Evolutionary conservation across 2,329 filamentous ascomycete genomes (phyloP).

Genomic region (Pestalotiopsis sp.): DNA sequence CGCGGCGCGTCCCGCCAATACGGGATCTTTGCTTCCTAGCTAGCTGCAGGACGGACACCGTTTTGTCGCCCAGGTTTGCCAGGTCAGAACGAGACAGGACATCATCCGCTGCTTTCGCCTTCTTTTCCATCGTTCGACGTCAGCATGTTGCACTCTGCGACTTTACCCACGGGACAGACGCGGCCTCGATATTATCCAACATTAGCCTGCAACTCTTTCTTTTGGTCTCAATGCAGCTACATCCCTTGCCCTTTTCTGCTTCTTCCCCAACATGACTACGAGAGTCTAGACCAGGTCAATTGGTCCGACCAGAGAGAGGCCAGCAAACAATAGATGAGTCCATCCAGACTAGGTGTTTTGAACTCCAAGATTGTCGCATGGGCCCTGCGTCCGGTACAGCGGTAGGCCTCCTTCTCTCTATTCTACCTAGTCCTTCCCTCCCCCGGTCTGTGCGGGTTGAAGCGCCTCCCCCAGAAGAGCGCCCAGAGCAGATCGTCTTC

Average conservation of each 20-base stretch:
- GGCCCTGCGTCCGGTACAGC: not conserved
- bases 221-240: not conserved
- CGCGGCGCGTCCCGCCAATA: not conserved
- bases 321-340: not conserved
- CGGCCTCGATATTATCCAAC: conserved; percentile 11
- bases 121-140: not conserved
- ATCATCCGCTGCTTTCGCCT: not conserved
- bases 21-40: not conserved
- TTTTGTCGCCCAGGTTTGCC: not conserved
- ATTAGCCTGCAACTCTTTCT: conserved; percentile 1
- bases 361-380: conserved; percentile 4
- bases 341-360: not conserved
- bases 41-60: not conserved
- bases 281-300: not conserved
- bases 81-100: not conserved
- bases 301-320: not conserved
- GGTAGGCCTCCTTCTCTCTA: not conserved
- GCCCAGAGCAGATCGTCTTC: not conserved
- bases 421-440: not conserved
- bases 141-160: conserved; percentile 7
- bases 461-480: not conserved
- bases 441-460: conserved; percentile 2
- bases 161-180: conserved; percentile 11
- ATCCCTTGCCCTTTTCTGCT: not conserved
- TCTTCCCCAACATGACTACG: not conserved